phyloP scores from a whole-genome alignment of 2,329 filamentous ascomycete species.

The Xenoacremonium recifei region DNA sequence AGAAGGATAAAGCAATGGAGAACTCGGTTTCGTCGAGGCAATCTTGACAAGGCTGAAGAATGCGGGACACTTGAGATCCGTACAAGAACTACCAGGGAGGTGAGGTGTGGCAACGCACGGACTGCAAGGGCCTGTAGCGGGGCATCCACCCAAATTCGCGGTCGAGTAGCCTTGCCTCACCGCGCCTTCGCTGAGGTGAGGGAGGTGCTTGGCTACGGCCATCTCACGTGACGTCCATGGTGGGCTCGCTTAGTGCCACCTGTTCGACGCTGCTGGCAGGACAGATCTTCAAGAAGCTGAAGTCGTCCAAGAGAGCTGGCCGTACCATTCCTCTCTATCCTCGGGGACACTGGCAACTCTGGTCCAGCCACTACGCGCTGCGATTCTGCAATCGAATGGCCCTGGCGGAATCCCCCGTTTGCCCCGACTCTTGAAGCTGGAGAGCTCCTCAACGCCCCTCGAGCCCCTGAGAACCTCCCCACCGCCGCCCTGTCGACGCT shows the following conservation, averaged over 20 bases:
- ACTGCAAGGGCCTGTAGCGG: conserved; percentile 16
- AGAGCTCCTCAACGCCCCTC: conserved; percentile 16
- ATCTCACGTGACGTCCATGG: conserved; percentile 30
- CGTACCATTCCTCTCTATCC: conserved; percentile 24
- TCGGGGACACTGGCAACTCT: conserved; percentile 27
- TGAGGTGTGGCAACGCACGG: conserved; percentile 13
- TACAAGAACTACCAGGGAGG: conserved; percentile 10
- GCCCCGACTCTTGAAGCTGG: conserved; percentile 20
- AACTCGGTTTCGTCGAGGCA: conserved; percentile 8
- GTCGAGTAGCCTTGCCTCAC: conserved; percentile 13
- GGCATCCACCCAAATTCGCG: conserved; percentile 15
- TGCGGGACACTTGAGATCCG: too few relatives aligned
- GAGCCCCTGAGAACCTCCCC: conserved; percentile 32
- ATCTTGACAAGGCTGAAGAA: conserved; percentile 26
- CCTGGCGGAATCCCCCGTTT: conserved; percentile 23
- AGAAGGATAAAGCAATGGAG: conserved; percentile 1
- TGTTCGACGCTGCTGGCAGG: conserved; percentile 36
- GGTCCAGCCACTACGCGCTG: conserved; percentile 28
- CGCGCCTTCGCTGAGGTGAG: too few relatives aligned
- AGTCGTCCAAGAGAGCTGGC: conserved; percentile 27
- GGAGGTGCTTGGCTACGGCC: conserved; percentile 2
- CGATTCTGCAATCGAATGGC: conserved; percentile 29
- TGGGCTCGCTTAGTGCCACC: conserved; percentile 38
- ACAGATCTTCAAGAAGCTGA: conserved; percentile 37
- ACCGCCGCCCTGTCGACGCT: conserved; percentile 31